Evolutionary conservation across 2,329 filamentous ascomycete genomes (phyloP), one percentile per base, ranked within the genome.

Genomic region (Biscogniauxia sp.): DNA sequence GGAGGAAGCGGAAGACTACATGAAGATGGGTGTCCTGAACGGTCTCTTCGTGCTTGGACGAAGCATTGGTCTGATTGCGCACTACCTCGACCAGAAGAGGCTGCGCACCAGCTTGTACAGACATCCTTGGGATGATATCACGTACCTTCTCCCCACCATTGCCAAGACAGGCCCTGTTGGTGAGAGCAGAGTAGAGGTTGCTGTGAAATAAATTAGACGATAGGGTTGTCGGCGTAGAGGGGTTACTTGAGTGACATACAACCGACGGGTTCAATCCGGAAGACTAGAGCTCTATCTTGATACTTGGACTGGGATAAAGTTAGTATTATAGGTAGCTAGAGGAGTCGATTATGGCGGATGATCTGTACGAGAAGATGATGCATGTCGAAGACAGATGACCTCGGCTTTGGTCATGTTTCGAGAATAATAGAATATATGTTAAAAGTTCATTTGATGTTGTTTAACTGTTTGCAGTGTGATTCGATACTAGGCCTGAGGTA

Each of bases 11-110:
- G 95, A 99, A 82, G 95, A 99, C 79, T 99, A 99, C 86, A 88
- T 99, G 76, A 88, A 88, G 80, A 99, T 98, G 93, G 95, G 95
- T 86, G 95, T 99, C 54, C 88, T 99, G 72, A 99, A 99, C 86
- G 95, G 95, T 84, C 91, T 99, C 64, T 99, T 99, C 85, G 95
- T 99, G 53, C 88, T 99, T 63, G 95, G 95, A 75, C 91, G 95
- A 76, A 92, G 88, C 79, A 99, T 99, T 75, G 95, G 95, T 91
- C 86, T 99, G 70, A 99, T 99, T 90, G 95, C 95, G 75, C 95
- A 99, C 82, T 98, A 94, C 87, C 89, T 99, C 73, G 95, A 99
- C 83, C 95, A 99, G 88, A 99, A 99, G 93, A 89, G 95, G 80
- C 87, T 99, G 79, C 91, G 94, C 74, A 99, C 95, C 74, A 95